Evolutionary conservation across 345 rosid species (phyloP), one percentile per base, ranked within the genome.

Genomic region (Arabis hirsuta): DNA sequence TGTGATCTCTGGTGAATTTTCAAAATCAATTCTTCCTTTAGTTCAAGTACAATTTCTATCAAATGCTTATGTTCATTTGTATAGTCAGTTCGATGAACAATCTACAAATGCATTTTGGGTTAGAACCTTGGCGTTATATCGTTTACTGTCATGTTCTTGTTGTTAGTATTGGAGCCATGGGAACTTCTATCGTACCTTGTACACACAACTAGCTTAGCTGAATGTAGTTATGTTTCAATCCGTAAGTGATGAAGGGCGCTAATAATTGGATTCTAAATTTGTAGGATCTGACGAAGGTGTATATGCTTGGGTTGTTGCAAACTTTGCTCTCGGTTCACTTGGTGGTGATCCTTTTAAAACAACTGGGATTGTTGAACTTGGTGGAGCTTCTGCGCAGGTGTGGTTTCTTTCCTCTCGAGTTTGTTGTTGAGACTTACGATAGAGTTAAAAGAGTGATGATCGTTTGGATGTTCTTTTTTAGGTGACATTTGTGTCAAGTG

Each of bases 331-430:
- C 22, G 94, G 93, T 72, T 80, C 84, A 13, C 90, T 95, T 79
- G 97, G 97, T 34, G 88, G 86, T 47, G 88, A 95, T 82, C 93
- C 99, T 80, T 59, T 59, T 62, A 55, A 84, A 11, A 87, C 99
- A n/a, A 86, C 93, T 24, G 99, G 97, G 68, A 91, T 95, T 67
- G 82, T 95, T 67, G 99, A 91, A 82, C 99, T 95, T 75, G 99
- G 97, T 0, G 99, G 99, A 12, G 99, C 99, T 70, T 95, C 99
- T 51, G 96, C 96, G 32, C 99, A 95, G 97, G 97, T 91, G 77
- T 69, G 39, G 56, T 6, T 55, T 69, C 3, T 20, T 41, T 51
- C 3, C 12, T 65, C 13, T 26, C 9, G 1, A 20, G 1, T 16
- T 14, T 14, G 29, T 46, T 10, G 12, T 32, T 31, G 58, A 47